phyloP scores from a whole-genome alignment of 2,329 filamentous ascomycete species.

The Claviceps sp. region DNA sequence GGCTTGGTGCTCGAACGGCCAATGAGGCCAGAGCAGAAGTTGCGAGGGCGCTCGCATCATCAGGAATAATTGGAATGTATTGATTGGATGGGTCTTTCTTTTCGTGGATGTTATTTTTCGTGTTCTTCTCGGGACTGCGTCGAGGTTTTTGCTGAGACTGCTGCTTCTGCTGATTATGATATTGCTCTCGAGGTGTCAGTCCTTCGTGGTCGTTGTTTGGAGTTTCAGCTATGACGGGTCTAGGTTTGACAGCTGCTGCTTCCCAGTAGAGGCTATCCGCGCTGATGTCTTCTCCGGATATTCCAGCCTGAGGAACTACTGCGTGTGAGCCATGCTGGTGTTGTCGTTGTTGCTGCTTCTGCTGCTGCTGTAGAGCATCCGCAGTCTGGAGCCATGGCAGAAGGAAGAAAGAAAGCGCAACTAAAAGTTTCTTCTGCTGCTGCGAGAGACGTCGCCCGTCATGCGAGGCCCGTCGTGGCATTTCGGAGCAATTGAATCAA shows the following conservation, averaged over 20 bases:
- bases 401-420: slow-evolving; percentile 45
- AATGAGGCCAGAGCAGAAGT: slow-evolving; percentile 84
- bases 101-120: slow-evolving; percentile 10
- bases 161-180: slow-evolving; percentile 8
- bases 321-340: slow-evolving; percentile 1
- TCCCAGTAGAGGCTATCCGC: slow-evolving; percentile 14
- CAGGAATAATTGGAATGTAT: slow-evolving; percentile 24
- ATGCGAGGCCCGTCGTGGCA: slow-evolving; percentile 53
- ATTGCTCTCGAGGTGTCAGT: slow-evolving; percentile 1
- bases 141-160: slow-evolving; percentile 11
- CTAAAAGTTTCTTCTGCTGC: slow-evolving; percentile 31
- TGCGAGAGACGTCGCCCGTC: slow-evolving; percentile 34
- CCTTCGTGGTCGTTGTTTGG: slow-evolving; percentile 9
- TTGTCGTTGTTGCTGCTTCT: slow-evolving; percentile 32
- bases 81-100: slow-evolving; percentile 7
- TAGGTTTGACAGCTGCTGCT: slow-evolving; percentile 17
- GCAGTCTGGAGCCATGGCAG: slow-evolving; percentile 41
- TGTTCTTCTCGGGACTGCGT: slow-evolving; percentile 3
- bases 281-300: not conserved
- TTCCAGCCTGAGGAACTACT: not conserved
- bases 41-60: slow-evolving; percentile 89
- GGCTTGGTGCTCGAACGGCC: slow-evolving; percentile 83
- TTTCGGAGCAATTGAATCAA: slow-evolving; percentile 17
- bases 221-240: slow-evolving; percentile 8
- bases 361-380: slow-evolving; percentile 53